Evolutionary conservation across 306 rosid genomes (phyloP).

Genomic region (Hylodesmum podocarpum): DNA sequence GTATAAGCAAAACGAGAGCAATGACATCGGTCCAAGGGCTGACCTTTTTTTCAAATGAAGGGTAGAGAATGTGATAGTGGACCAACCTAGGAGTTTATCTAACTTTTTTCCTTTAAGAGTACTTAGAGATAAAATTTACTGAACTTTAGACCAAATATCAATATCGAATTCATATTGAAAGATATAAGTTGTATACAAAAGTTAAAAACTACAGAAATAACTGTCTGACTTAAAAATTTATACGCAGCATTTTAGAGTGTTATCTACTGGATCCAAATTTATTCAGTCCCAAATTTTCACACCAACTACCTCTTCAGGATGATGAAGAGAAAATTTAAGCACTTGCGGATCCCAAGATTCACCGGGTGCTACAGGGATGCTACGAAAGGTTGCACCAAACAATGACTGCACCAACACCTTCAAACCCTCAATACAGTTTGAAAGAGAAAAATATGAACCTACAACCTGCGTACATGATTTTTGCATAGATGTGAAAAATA

Average conservation of each 20-base stretch:
- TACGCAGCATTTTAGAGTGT: slow-evolving; percentile 4
- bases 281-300: slow-evolving; percentile 11
- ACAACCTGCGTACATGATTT: slow-evolving; percentile 55
- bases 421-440: slow-evolving; percentile 88
- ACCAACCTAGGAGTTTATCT: background rate
- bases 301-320: slow-evolving; percentile 84
- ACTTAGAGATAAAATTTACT: background rate
- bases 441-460: slow-evolving; percentile 82
- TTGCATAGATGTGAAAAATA: slow-evolving; percentile 9
- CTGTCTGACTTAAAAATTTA: slow-evolving; percentile 3
- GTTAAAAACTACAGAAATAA: background rate
- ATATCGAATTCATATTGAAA: slow-evolving; percentile 19
- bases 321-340: slow-evolving; percentile 84
- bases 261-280: background rate
- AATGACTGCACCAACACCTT: slow-evolving; percentile 83
- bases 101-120: background rate
- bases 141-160: background rate
- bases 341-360: slow-evolving; percentile 98
- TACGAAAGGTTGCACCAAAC: slow-evolving; percentile 77
- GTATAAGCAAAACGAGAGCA: background rate
- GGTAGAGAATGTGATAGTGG: background rate
- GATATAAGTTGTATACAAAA: slow-evolving; percentile 2
- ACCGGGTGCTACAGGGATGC: slow-evolving; percentile 68
- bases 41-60: background rate
- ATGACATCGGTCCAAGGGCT: background rate